Base-by-base conservation (phyloP, 208 protist species). In the Crithidia sp. region DNA sequence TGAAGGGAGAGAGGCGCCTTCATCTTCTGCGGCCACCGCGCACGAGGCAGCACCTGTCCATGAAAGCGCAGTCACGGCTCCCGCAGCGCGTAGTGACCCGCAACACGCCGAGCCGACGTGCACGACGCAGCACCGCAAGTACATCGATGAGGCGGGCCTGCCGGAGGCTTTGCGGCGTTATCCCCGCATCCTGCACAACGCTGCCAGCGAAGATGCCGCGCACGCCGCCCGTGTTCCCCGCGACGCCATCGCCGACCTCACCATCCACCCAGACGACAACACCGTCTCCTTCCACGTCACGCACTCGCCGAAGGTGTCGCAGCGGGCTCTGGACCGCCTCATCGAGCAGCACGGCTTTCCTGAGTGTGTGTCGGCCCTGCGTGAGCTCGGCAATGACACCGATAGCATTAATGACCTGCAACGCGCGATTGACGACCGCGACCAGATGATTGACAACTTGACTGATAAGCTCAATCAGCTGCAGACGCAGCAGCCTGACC, bases 91-190 rank as follows among this genome's bases (percentile, higher is more conserved):
- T 28, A 28, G 28, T 28, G 28, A 28, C 28, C 28, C 28, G 28
- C 28, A 28, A 28, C 28, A 28, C 28, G 28, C 28, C 28, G 28
- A 28, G 28, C 54, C 54, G 19, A 17, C 54, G 10, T 58, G 19
- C 19, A 19, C 39, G 39, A 62, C 66, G 16, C 40, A 71, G 5
- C 66, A 71, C 43, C 52, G 57, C 54, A 71, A 71, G 55, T 12
- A 44, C 16, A 9, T 71, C 16, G 13, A 40, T 12, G 66, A 43
- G 10, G n/a, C 12, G 8, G 66, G 55, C 14, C 56, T 45, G 66
- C 5, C 8, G 9, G 53, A 61, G 2, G 52, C 45, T 12, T 14
- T 60, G 66, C 52, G 37, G 3, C 53, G 17, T 16, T 54, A 71
- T 45, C 66, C 66, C 47, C 41, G 36, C 16, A 56, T 47, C 40